Conservation (phyloP, 331 rosid species). For the Pyracantha coccinea region DNA sequence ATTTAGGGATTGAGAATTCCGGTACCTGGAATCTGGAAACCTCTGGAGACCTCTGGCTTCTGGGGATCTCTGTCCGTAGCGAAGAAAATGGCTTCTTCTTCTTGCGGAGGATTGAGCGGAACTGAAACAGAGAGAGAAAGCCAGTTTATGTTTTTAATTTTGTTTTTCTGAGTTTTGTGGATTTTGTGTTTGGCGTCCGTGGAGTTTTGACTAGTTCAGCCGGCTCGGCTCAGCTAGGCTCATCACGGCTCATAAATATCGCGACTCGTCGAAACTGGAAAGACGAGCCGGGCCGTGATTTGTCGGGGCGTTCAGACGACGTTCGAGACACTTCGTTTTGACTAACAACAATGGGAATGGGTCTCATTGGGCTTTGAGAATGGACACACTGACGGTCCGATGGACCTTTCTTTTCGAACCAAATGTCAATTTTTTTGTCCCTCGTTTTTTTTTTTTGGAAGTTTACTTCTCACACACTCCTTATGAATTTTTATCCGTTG, state of each 20-base stretch:
- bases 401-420: background rate
- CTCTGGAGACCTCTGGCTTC: background rate
- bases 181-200: constrained; percentile 31
- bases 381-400: background rate
- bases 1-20: background rate
- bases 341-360: background rate
- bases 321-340: background rate
- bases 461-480: background rate
- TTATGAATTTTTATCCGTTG: too few species aligned
- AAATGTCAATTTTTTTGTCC: background rate
- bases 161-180: background rate
- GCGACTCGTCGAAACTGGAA: background rate
- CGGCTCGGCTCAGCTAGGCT: constrained; percentile 7
- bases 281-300: constrained; percentile 9
- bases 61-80: constrained; percentile 7
- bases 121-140: constrained; percentile 18
- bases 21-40: constrained; percentile 16
- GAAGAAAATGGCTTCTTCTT: constrained; percentile 3
- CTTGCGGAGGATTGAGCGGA: constrained; percentile 17
- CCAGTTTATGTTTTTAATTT: background rate
- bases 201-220: background rate
- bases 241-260: background rate
- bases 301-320: background rate
- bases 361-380: constrained; percentile 2
- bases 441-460: fast-evolving